phyloP scores from a whole-genome alignment of 306 rosid species.

The Sicyos edulis region DNA sequence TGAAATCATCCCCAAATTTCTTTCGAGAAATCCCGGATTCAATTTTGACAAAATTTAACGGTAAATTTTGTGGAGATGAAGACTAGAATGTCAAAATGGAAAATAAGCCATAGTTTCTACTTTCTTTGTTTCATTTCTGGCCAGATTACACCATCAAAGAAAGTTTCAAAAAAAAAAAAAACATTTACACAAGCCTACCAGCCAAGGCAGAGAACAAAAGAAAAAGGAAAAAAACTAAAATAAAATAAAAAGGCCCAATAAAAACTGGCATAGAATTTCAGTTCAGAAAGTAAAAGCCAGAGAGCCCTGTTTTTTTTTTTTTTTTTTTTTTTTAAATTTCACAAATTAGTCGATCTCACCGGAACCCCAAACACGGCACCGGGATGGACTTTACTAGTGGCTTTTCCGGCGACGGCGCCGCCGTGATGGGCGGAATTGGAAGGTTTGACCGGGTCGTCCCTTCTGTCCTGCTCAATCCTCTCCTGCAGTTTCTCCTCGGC shows the following conservation, averaged over 20 bases:
- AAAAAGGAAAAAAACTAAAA: no score
- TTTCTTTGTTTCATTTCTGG: background rate
- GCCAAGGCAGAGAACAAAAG: background rate
- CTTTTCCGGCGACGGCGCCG: background rate
- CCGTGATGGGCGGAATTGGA: background rate
- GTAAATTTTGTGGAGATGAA: no score
- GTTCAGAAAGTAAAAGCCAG: background rate
- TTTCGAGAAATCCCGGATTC: no score
- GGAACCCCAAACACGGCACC: background rate
- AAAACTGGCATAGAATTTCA: background rate
- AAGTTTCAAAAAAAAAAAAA: background rate
- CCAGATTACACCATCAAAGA: slow-evolving; percentile 5
- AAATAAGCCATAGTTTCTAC: background rate
- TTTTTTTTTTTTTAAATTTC: background rate
- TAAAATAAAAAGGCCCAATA: background rate
- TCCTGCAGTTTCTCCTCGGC: slow-evolving; percentile 30
- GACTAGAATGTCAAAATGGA: no score
- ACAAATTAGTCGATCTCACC: background rate
- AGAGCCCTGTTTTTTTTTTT: background rate
- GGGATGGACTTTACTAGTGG: slow-evolving; percentile 13
- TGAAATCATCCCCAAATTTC: no score
- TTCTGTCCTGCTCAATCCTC: slow-evolving; percentile 28
- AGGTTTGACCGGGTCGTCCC: slow-evolving; percentile 6
- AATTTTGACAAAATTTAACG: no score
- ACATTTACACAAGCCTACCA: background rate